Conservation (phyloP, 768 basidiomycete genomes). For the Xerocomellus chrysenteron region DNA sequence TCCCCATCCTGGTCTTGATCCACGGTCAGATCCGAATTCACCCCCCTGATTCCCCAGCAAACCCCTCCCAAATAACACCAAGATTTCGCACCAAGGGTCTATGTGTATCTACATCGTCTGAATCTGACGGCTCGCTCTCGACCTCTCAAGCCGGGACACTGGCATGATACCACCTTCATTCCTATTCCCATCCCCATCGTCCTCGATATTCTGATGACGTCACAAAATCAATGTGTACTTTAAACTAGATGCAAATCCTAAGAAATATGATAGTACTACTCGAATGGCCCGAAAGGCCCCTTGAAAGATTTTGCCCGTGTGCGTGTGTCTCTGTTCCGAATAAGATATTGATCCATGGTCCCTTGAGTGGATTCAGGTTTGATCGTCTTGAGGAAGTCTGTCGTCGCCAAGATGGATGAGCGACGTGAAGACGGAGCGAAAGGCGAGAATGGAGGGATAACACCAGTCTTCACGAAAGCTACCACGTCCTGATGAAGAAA, state of each 20-base stretch:
- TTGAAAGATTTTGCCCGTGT: neutral
- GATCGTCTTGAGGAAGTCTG: constrained; percentile 11
- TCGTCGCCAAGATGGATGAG: constrained; percentile 7
- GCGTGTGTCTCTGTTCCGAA: constrained; percentile 33
- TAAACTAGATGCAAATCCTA: too few relatives aligned
- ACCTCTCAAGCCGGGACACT: constrained; percentile 3
- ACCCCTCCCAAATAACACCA: neutral
- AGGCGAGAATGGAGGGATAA: constrained; percentile 12
- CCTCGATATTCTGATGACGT: neutral
- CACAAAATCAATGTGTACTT: neutral
- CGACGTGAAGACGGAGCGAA: constrained; percentile 17
- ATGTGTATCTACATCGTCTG: constrained; percentile 31
- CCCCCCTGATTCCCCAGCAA: neutral
- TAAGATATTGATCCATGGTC: constrained; percentile 10
- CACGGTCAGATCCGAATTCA: neutral
- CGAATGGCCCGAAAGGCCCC: neutral
- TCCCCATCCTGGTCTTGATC: neutral
- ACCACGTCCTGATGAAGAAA: constrained; percentile 14
- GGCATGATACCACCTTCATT: neutral
- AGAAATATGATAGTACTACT: too few relatives aligned
- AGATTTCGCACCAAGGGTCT: neutral
- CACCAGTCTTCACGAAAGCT: constrained; percentile 29
- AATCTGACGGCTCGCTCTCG: constrained; percentile 20
- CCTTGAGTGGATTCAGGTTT: neutral
- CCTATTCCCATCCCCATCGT: neutral